A percentile compares a stretch with the other conserved stretches of the same genome.
These are phyloP conservation scores for Vaccinium myrtillus DNA, from an alignment of 148 eudicot genomes.

Conservation along the genomic window DNA sequence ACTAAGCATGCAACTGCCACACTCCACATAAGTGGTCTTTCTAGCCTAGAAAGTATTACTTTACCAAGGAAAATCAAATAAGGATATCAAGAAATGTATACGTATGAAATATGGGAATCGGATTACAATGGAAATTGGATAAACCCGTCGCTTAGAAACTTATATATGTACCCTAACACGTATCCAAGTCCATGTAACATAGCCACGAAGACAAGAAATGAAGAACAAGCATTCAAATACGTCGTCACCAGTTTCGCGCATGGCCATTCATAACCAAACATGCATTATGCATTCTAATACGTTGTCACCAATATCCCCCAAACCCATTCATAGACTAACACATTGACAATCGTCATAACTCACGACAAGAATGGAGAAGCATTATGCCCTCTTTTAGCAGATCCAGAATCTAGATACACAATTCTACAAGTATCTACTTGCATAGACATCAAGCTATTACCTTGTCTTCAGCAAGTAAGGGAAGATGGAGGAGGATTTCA, in stretches of 20 bases:
- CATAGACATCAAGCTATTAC: constrained; percentile 23
- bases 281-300: too few species aligned
- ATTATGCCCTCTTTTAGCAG: neutral
- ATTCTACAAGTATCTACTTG: neutral
- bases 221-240: neutral
- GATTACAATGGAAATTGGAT: neutral
- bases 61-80: neutral
- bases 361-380: neutral
- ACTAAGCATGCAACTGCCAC: neutral
- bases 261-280: too few species aligned
- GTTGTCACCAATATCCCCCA: neutral
- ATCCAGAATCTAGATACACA: neutral
- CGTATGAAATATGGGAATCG: neutral
- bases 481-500: constrained; percentile 75
- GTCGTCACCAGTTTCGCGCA: neutral
- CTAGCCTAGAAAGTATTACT: neutral
- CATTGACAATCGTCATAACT: neutral
- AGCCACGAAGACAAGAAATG: neutral
- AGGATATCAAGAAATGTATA: neutral
- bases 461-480: constrained; percentile 75
- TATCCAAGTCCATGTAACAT: neutral
- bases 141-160: neutral
- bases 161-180: neutral
- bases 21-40: neutral
- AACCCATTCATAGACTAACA: neutral